phyloP scores from a whole-genome alignment of 179 eudicot genomes.

The Gypsophila paniculata region DNA sequence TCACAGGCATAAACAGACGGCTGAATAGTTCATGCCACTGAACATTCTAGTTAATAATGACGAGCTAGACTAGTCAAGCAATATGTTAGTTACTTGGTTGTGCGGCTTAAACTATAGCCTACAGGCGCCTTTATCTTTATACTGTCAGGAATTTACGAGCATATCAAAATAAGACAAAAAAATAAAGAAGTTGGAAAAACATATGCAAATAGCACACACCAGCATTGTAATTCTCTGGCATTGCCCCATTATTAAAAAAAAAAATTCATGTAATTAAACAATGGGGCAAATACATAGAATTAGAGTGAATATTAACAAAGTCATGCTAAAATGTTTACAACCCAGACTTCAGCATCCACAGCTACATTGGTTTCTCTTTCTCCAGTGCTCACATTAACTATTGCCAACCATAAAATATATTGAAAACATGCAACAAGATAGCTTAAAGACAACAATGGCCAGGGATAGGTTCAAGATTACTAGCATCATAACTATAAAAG shows the following conservation, averaged over 20 bases:
- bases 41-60: background rate
- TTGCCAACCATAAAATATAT: background rate
- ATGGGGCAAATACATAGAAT: too few species aligned
- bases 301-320: background rate
- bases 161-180: constrained; percentile 7
- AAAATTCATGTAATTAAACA: too few species aligned
- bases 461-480: background rate
- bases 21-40: background rate
- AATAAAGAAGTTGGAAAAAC: background rate
- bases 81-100: constrained; percentile 8
- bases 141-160: background rate
- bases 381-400: background rate
- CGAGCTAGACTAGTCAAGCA: constrained; percentile 1
- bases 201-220: background rate
- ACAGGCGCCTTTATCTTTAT: background rate
- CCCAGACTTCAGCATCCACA: background rate
- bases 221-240: background rate
- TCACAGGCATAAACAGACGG: background rate
- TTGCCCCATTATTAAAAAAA: too few species aligned
- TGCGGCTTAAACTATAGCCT: background rate
- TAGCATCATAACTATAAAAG: background rate
- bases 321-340: background rate
- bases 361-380: constrained; percentile 3
- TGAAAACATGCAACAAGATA: background rate
- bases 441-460: background rate